These are phyloP conservation scores for Nidula microcarpa DNA, from an alignment of 768 basidiomycete genomes.

Conservation along the genomic window DNA sequence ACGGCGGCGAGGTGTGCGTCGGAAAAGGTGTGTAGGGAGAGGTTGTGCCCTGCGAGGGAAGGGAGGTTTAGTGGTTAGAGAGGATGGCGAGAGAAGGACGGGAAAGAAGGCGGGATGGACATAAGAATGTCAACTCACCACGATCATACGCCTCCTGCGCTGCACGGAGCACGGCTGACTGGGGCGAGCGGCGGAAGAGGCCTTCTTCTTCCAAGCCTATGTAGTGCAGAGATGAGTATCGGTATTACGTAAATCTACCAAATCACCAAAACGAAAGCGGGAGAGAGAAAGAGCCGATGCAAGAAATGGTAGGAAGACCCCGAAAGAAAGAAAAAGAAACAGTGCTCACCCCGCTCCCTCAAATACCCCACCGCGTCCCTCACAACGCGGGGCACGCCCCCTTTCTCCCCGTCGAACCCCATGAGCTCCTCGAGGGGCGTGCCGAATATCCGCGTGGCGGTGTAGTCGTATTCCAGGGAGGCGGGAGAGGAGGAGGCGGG, in stretches of 20 bases:
- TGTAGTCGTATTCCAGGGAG: conserved; percentile 3
- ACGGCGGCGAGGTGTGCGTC: conserved; percentile 84
- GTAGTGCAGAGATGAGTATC: no score
- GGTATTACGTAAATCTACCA: no score
- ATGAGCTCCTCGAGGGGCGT: conserved; percentile 80
- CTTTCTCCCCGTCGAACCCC: conserved; percentile 82
- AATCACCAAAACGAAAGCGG: no score
- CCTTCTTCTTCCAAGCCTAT: conserved; percentile 70
- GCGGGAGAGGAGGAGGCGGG: conserved; percentile 21
- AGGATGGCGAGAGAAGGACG: no score
- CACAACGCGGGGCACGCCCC: conserved; percentile 77
- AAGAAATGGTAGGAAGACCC: neutral
- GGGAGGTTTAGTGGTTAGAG: no score
- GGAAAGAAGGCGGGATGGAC: no score
- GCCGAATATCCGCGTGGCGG: conserved; percentile 67
- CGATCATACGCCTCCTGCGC: conserved; percentile 85
- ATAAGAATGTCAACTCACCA: conserved; percentile 33
- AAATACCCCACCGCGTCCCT: conserved; percentile 73
- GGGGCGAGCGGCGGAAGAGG: conserved; percentile 80
- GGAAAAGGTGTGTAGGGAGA: conserved; percentile 70
- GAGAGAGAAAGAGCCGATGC: no score
- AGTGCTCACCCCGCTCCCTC: conserved; percentile 46
- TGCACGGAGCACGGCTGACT: conserved; percentile 62
- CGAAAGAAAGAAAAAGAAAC: neutral
- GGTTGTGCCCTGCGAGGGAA: conserved; percentile 58